Evolutionary conservation across 306 rosid genomes (phyloP), one percentile per base, ranked within the genome.

Genomic region (Cicer arietinum): DNA sequence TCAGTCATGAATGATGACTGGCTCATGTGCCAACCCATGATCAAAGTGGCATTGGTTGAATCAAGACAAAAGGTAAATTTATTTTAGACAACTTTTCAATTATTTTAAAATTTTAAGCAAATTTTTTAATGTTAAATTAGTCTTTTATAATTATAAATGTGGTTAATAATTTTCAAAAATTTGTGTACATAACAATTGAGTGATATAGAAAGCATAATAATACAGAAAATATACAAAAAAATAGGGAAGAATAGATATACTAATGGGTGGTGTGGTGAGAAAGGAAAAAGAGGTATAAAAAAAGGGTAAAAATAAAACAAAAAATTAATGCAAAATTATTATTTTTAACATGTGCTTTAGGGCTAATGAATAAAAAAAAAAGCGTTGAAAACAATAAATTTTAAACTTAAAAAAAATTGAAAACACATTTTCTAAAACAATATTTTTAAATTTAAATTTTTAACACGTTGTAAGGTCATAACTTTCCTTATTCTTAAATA

Each of bases 1-100:
- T 51, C 14, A 16, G 47, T 54, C 73, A 22, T 50, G 43, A 57
- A 51, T 54, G 63, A 70, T 69, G 40, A 18, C 25, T 60, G 65
- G 47, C 47, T 60, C 0, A 79, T 56, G 18, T 43, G 42, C 75
- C 67, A 66, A 56, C 56, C 64, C 14, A 71, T 6, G 6, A 42
- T 66, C 70, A 47, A 18, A 4, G 37, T 6, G 1, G 48, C 2
- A 60, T 68, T 45, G 48, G 58, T 80, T 58, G 12, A 40, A 64
- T 52, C 40, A 64, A 52, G 43, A 48, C 56, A 52, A 11, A 30
- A 45, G 11, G 14, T 30, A 30, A 30, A 30, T 30, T 3, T 30
- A 30, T 30, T 30, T 30, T 30, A 30, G 5, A 4, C 37, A 30
- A 30, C 37, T 30, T 30, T 37, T 16, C 8, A 45, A 18, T 61